Evolutionary conservation across 345 rosid species (phyloP).

Genomic region (Eutrema yunnanense): DNA sequence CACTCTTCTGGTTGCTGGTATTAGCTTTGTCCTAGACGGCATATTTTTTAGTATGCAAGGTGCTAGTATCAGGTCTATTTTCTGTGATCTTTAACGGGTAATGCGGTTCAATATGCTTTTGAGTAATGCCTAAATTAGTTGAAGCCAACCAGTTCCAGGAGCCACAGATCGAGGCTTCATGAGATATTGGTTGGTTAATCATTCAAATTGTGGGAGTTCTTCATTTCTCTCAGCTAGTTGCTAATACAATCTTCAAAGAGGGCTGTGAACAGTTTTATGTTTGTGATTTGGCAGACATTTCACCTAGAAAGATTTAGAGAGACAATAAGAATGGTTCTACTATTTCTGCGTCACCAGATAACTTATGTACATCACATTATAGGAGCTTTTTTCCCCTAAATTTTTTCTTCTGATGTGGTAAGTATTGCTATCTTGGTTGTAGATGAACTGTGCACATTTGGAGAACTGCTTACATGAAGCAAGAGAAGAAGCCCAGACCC

Average conservation of each 20-base stretch:
- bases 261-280: neutral
- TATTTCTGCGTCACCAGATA: slow-evolving; percentile 1
- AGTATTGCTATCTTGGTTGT: slow-evolving; percentile 22
- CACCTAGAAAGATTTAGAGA: neutral
- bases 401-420: neutral
- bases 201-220: neutral
- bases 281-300: slow-evolving; percentile 3
- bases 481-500: slow-evolving; percentile 96
- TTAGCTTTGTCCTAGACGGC: neutral
- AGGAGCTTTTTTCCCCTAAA: neutral
- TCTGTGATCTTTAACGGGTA: neutral
- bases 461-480: slow-evolving; percentile 98
- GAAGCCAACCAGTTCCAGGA: slow-evolving; percentile 1
- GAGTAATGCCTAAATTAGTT: neutral
- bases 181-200: neutral
- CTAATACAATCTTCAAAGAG: neutral
- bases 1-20: neutral
- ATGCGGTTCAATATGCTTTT: neutral
- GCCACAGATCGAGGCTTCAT: neutral
- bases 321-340: neutral
- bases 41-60: neutral
- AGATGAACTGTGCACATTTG: slow-evolving; percentile 98
- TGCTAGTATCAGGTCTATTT: neutral
- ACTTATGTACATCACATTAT: neutral
- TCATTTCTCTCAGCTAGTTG: neutral